Conservation (phyloP, 129 eudicot genomes). For the Lactuca saligna region DNA sequence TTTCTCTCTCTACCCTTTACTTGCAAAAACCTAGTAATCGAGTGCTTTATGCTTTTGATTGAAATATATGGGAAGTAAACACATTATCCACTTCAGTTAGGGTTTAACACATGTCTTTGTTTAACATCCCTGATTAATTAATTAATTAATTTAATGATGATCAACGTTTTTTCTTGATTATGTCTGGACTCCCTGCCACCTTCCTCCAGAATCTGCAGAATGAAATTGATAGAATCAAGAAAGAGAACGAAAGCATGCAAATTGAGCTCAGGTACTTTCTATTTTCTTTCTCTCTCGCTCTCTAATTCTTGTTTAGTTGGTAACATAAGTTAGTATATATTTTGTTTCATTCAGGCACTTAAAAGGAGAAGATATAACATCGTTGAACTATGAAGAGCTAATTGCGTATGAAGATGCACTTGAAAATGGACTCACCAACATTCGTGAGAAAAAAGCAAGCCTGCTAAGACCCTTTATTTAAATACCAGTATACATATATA, state of each 20-base stretch:
- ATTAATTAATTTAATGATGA: neutral
- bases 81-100: constrained; percentile 11
- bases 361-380: constrained; percentile 83
- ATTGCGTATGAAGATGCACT: constrained; percentile 70
- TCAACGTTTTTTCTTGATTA: constrained; percentile 19
- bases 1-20: constrained; percentile 51
- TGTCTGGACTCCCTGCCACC: neutral
- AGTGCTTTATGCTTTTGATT: constrained; percentile 9
- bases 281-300: neutral
- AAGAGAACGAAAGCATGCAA: constrained; percentile 93
- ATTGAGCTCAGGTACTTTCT: constrained; percentile 71
- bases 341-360: constrained; percentile 62
- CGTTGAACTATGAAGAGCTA: constrained; percentile 70
- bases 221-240: constrained; percentile 84
- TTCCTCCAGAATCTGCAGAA: constrained; percentile 63
- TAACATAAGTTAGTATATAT: neutral
- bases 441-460: constrained; percentile 67
- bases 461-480: neutral
- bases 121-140: neutral
- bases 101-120: constrained; percentile 14
- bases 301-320: neutral
- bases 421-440: constrained; percentile 61
- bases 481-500: neutral
- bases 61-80: constrained; percentile 16
- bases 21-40: constrained; percentile 42